Conservation (phyloP, 2,329 filamentous ascomycete species). For the Hymenoscyphus salicellus region DNA sequence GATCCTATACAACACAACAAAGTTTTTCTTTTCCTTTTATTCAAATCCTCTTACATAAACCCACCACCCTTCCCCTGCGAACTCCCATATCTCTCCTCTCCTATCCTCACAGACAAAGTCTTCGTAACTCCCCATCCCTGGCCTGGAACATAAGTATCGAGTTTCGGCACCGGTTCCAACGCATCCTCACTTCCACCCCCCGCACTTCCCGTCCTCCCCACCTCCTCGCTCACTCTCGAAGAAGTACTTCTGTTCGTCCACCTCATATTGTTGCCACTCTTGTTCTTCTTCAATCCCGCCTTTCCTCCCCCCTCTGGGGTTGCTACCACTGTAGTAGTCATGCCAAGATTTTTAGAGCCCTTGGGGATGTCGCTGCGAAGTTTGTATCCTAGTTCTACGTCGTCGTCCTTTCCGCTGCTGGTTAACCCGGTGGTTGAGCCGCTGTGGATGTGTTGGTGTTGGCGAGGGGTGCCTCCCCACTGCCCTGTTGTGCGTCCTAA, state of each 20-base stretch:
- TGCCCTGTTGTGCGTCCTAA: background rate
- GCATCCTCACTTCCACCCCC: background rate
- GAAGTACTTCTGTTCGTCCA: background rate
- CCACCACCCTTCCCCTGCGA: background rate
- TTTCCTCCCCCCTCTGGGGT: background rate
- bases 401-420: background rate
- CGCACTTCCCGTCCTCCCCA: background rate
- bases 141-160: background rate
- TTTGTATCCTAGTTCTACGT: background rate
- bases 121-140: constrained; percentile 1
- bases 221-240: background rate
- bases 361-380: background rate
- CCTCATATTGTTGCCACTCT: background rate
- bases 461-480: background rate
- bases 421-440: background rate
- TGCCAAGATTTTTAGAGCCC: background rate
- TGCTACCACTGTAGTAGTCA: background rate
- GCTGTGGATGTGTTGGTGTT: background rate
- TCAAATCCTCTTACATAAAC: background rate
- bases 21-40: background rate
- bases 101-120: background rate
- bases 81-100: background rate
- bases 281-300: background rate
- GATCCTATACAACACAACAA: background rate
- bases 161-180: background rate